A percentile compares a stretch with the other conserved stretches of the same genome.
These are phyloP conservation scores for Alopecurus myosuroides DNA, from an alignment of 176 grass and related monocot species.

Conservation along the genomic window DNA sequence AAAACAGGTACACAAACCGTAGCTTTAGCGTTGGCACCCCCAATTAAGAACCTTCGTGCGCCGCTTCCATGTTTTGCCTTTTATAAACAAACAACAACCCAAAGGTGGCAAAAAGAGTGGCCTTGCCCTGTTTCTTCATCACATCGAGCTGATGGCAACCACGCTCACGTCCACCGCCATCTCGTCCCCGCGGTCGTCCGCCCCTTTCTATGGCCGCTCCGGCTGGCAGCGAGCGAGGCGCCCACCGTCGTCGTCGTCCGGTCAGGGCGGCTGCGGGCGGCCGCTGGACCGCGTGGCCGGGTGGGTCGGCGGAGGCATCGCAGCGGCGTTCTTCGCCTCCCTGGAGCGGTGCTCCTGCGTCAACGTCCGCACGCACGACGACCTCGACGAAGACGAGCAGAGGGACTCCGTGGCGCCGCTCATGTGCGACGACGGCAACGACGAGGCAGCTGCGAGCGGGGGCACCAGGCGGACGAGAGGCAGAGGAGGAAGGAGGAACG, in stretches of 20 bases:
- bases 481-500: conserved; percentile 9
- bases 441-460: neutral
- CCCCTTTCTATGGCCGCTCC: conserved; percentile 22
- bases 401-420: conserved; percentile 45
- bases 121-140: neutral
- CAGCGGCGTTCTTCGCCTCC: conserved; percentile 73
- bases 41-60: conserved; percentile 22
- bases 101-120: neutral
- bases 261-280: conserved; percentile 25
- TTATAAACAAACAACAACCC: neutral
- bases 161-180: conserved; percentile 21
- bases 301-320: conserved; percentile 68
- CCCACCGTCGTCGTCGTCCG: neutral
- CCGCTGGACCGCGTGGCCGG: conserved; percentile 56
- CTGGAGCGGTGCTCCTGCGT: conserved; percentile 78
- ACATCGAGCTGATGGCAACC: conserved; percentile 34
- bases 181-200: conserved; percentile 13
- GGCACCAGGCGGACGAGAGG: neutral
- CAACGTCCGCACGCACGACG: conserved; percentile 64
- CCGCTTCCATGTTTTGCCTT: neutral
- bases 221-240: conserved; percentile 15
- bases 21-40: conserved; percentile 27
- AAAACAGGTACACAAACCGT: conserved; percentile 10
- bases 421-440: conserved; percentile 31
- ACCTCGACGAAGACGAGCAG: conserved; percentile 50